These are phyloP conservation scores for Trichoderma gamsii DNA, from an alignment of 495 filamentous ascomycete genomes.

Conservation along the genomic window DNA sequence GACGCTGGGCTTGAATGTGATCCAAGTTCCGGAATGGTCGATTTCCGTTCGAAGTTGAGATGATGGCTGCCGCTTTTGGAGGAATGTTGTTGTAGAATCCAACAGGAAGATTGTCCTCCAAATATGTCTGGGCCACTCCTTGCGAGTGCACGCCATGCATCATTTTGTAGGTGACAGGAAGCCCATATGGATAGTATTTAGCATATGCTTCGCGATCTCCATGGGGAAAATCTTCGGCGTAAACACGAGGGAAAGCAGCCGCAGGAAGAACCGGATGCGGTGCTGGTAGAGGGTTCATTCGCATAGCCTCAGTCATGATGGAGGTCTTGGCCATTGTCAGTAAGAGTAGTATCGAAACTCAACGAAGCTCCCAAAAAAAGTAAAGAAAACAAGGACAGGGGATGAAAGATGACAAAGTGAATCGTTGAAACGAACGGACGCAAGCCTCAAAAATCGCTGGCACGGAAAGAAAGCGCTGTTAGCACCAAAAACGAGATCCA, in stretches of 20 bases:
- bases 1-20: slow-evolving; percentile 24
- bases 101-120: slow-evolving; percentile 17
- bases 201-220: not conserved
- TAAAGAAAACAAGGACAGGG: not conserved
- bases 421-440: not conserved
- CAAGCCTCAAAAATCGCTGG: not conserved
- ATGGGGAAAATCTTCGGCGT: not conserved
- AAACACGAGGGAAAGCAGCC: not conserved
- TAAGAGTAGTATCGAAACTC: not conserved
- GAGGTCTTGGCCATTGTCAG: not conserved
- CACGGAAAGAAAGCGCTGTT: not conserved
- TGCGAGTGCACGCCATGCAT: slow-evolving; percentile 3
- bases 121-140: slow-evolving; percentile 3
- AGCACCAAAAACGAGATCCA: not conserved
- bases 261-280: not conserved
- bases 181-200: slow-evolving; percentile 6
- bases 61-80: slow-evolving; percentile 23
- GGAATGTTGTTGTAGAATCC: slow-evolving; percentile 30
- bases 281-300: not conserved
- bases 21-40: slow-evolving; percentile 22
- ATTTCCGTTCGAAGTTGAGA: slow-evolving; percentile 30
- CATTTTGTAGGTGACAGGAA: slow-evolving; percentile 11
- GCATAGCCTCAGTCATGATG: not conserved
- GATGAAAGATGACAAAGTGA: not conserved
- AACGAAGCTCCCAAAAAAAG: not conserved